Evolutionary conservation across 441 rosid genomes (phyloP).

Genomic region (Geranium incanum): DNA sequence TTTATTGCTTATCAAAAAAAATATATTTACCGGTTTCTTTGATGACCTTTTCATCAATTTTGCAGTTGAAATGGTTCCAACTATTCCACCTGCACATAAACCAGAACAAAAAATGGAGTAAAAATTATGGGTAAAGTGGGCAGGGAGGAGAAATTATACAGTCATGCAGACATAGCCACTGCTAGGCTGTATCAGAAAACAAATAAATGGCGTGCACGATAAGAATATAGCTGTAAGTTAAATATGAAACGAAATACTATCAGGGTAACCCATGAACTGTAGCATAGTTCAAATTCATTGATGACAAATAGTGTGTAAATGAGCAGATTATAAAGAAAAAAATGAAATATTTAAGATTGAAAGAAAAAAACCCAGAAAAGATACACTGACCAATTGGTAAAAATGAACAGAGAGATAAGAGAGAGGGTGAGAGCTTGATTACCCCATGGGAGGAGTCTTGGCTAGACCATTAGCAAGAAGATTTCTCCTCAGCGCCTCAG

Average conservation of each 20-base stretch:
- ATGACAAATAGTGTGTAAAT: too few species aligned
- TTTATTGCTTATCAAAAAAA: not conserved
- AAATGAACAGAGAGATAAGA: not conserved
- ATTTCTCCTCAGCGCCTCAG: slow-evolving; percentile 28
- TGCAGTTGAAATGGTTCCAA: slow-evolving; percentile 71
- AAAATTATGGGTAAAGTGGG: not conserved
- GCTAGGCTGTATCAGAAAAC: too few species aligned
- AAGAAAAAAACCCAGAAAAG: not conserved
- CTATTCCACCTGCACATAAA: slow-evolving; percentile 63
- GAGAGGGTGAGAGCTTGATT: not conserved
- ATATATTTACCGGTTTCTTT: slow-evolving; percentile 53
- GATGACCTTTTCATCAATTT: slow-evolving; percentile 55
- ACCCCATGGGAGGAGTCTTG: slow-evolving; percentile 83
- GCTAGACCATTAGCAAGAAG: slow-evolving; percentile 64
- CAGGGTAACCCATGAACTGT: too few species aligned
- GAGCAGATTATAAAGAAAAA: too few species aligned
- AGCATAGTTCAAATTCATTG: too few species aligned
- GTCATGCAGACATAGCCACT: too few species aligned
- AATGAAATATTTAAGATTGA: not conserved
- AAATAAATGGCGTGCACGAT: too few species aligned
- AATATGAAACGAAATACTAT: too few species aligned
- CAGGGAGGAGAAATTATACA: not conserved
- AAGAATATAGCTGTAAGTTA: too few species aligned
- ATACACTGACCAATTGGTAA: not conserved
- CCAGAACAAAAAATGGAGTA: not conserved